Percentiles rank a stretch among this genome's conserved stretches.
Conservation (phyloP, 2,329 filamentous ascomycete species). For the Pyrenophora tritici-repentis region DNA sequence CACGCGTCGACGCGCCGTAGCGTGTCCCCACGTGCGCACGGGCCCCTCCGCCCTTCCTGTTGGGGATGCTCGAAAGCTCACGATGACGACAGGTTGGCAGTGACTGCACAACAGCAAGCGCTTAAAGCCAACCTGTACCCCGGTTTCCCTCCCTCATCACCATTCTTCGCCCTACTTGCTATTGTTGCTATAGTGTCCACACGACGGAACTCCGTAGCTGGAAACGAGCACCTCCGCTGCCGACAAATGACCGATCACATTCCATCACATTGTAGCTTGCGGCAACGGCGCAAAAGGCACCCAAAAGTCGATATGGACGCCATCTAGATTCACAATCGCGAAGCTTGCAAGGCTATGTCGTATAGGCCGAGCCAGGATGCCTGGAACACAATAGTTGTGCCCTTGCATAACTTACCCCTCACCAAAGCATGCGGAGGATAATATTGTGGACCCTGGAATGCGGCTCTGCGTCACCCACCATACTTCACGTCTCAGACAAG, state of each 20-base stretch:
- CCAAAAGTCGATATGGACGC: background rate
- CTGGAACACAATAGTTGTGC: constrained; percentile 7
- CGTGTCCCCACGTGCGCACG: constrained; percentile 18
- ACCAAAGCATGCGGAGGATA: background rate
- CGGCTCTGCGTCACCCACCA: constrained; percentile 3
- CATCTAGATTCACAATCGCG: background rate
- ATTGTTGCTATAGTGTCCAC: no score
- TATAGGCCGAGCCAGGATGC: background rate
- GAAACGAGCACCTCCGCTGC: no score
- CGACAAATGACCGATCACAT: background rate
- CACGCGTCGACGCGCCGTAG: constrained; percentile 25
- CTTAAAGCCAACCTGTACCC: background rate
- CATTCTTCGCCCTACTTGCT: no score
- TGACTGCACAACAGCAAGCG: background rate
- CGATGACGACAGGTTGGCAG: constrained; percentile 7
- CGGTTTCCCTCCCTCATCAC: no score
- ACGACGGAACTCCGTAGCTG: no score
- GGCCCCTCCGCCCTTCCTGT: background rate
- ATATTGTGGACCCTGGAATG: constrained; percentile 11
- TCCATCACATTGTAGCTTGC: background rate
- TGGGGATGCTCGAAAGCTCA: background rate
- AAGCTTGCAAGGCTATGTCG: background rate
- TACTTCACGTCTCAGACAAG: background rate
- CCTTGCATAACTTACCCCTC: constrained; percentile 15
- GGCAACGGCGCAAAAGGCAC: no score